A percentile compares a stretch with the other conserved stretches of the same genome.
phyloP scores from a whole-genome alignment of 2,329 filamentous ascomycete species.

The Chrysosporium keratinophilum region DNA sequence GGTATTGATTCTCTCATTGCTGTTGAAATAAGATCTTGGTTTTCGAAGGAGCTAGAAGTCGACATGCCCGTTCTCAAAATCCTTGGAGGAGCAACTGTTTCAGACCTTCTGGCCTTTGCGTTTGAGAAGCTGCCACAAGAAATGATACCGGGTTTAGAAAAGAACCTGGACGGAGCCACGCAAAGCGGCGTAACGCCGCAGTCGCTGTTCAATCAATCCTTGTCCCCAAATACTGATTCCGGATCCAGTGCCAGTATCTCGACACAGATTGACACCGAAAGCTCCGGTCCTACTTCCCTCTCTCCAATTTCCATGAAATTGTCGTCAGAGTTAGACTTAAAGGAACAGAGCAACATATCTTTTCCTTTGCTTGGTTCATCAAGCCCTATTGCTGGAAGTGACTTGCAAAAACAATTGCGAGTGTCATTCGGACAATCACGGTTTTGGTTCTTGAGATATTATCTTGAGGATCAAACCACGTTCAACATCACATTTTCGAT shows the following conservation, averaged over 20 bases:
- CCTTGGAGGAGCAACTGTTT: slow-evolving; percentile 7
- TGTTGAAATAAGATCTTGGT: slow-evolving; percentile 16
- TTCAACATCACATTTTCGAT: slow-evolving; percentile 33
- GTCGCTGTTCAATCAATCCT: not conserved
- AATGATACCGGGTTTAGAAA: not conserved
- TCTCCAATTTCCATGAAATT: not conserved
- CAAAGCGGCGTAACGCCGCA: not conserved
- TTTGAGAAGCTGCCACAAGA: slow-evolving; percentile 2
- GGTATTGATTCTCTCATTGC: slow-evolving; percentile 18
- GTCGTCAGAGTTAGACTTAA: not conserved
- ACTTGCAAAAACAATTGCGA: not conserved
- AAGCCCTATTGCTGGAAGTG: not conserved
- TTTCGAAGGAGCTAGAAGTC: slow-evolving; percentile 13
- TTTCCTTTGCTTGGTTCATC: not conserved
- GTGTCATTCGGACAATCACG: slow-evolving; percentile 33
- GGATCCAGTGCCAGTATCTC: not conserved
- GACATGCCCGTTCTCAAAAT: slow-evolving; percentile 16
- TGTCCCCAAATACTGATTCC: not conserved
- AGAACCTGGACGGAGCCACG: not conserved
- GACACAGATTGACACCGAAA: not conserved
- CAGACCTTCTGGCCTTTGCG: not conserved
- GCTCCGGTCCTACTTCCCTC: not conserved
- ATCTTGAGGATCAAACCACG: slow-evolving; percentile 27
- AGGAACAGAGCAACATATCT: not conserved
- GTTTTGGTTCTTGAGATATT: slow-evolving; percentile 27